Percentiles rank a stretch among this genome's conserved stretches.
Evolutionary conservation across 75 land plant genomes (phyloP).

Genomic region (Ceratopteris richardii): DNA sequence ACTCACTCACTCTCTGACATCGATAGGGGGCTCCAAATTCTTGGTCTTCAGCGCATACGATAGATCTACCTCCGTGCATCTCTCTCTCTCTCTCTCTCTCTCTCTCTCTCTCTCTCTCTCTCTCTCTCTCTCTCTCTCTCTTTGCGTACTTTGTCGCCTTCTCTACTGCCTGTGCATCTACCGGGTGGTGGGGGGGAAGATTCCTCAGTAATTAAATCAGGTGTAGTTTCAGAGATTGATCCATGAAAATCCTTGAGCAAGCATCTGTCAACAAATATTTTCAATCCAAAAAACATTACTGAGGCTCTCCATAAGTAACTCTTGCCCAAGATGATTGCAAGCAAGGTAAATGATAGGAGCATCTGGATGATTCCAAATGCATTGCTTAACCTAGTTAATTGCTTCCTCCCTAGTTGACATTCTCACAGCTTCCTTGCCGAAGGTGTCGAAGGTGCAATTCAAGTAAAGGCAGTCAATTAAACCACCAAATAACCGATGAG

Average conservation of each 20-base stretch:
- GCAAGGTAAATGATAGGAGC: conserved; percentile 61
- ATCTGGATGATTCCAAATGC: conserved; percentile 89
- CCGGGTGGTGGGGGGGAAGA: too few species aligned
- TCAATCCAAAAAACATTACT: conserved; percentile 57
- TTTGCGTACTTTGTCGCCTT: too few species aligned
- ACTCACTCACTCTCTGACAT: too few species aligned
- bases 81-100: too few species aligned
- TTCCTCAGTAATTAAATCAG: conserved; percentile 59
- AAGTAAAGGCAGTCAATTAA: conserved; percentile 56
- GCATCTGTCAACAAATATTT: conserved; percentile 53
- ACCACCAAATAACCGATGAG: conserved; percentile 30
- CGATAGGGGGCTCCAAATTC: too few species aligned
- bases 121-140: too few species aligned
- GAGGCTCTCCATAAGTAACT: conserved; percentile 50
- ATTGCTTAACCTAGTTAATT: conserved; percentile 58
- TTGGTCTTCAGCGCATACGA: too few species aligned
- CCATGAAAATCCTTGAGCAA: conserved; percentile 31
- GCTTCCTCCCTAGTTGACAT: conserved; percentile 58
- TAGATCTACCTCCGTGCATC: too few species aligned
- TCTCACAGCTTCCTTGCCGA: conserved; percentile 36
- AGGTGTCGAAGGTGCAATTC: conserved; percentile 90
- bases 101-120: too few species aligned
- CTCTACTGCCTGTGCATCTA: too few species aligned
- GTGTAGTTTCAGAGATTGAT: conserved; percentile 32
- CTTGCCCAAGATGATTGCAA: conserved; percentile 81